Evolutionary conservation across 208 protist species (phyloP).

Genomic region (Angomonas desouzai): DNA sequence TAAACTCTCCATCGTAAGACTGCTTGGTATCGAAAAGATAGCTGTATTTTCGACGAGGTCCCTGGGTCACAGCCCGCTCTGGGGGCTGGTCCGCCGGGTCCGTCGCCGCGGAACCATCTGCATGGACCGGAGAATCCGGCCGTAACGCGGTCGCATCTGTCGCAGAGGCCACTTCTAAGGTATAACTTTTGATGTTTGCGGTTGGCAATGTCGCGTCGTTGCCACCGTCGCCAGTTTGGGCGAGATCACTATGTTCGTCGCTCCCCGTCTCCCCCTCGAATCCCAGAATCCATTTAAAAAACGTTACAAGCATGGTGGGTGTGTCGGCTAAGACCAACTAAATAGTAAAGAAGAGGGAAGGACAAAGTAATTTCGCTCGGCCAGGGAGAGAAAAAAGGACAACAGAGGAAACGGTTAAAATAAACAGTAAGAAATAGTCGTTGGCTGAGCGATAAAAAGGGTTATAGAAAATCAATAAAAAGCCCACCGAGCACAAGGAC

Average conservation of each 20-base stretch:
- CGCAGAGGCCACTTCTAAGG: background rate
- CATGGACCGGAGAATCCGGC: background rate
- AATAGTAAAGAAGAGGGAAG: conserved; percentile 13
- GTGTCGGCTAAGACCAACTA: background rate
- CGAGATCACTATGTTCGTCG: background rate
- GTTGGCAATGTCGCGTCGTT: too few species aligned
- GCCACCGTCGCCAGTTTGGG: background rate
- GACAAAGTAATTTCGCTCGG: conserved; percentile 16
- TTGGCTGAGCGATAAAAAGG: too few species aligned
- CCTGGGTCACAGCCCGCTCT: too few species aligned
- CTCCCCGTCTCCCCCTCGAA: conserved; percentile 4
- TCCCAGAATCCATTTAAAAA: conserved; percentile 2
- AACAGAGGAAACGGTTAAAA: too few species aligned
- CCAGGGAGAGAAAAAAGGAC: too few species aligned
- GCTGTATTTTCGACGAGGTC: too few species aligned
- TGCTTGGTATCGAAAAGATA: background rate
- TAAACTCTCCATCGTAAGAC: background rate
- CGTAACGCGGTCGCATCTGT: background rate
- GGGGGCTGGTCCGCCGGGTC: background rate
- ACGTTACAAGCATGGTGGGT: background rate
- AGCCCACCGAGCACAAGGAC: background rate
- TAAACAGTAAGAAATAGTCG: too few species aligned
- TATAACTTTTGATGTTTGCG: background rate
- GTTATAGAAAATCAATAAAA: conserved; percentile 5
- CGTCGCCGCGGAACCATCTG: background rate